Evolutionary conservation across 306 rosid species (phyloP).

Genomic region (Begonia fuchsioides): DNA sequence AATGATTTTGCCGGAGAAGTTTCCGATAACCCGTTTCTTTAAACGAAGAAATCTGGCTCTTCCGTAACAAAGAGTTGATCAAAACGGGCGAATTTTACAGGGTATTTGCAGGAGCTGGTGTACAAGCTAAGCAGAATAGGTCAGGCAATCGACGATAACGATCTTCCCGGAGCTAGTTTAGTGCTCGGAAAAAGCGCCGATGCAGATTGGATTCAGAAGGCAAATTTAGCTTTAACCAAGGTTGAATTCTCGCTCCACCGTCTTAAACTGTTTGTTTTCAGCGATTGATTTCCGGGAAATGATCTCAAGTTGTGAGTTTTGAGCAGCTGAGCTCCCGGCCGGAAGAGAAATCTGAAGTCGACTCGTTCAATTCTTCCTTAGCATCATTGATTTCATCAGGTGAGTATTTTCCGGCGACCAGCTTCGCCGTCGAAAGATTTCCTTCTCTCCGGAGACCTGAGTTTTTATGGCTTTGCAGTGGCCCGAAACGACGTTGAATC

Average conservation of each 20-base stretch:
- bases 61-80: no score
- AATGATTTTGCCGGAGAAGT: background rate
- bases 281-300: background rate
- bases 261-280: no score
- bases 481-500: constrained; percentile 57
- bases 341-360: constrained; percentile 71
- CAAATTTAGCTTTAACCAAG: constrained; percentile 67
- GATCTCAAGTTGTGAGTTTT: constrained; percentile 12
- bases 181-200: constrained; percentile 56
- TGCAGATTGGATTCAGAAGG: constrained; percentile 73
- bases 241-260: constrained; percentile 9
- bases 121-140: constrained; percentile 79
- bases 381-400: constrained; percentile 76
- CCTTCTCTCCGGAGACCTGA: background rate
- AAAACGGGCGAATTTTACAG: constrained; percentile 23
- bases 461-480: constrained; percentile 30
- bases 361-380: constrained; percentile 67
- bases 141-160: constrained; percentile 68
- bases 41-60: no score
- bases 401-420: constrained; percentile 14
- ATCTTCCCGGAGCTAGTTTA: constrained; percentile 59
- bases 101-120: constrained; percentile 71
- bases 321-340: constrained; percentile 71
- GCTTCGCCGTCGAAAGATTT: background rate
- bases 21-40: no score